phyloP scores from a whole-genome alignment of 805 yeast species.

The Pichia scutulata region DNA sequence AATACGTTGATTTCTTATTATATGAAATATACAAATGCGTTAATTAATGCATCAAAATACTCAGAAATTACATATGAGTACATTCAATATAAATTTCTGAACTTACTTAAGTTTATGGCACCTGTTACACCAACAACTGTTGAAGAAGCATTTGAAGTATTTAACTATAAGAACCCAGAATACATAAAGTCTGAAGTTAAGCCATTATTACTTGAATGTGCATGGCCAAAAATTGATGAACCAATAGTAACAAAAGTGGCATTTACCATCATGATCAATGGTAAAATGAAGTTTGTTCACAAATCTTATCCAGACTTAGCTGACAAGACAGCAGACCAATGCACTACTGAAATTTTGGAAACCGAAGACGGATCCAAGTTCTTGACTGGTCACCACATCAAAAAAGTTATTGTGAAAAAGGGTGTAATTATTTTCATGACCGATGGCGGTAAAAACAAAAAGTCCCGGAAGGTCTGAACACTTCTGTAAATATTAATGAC shows the following conservation, averaged over 20 bases:
- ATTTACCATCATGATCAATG: constrained; percentile 65
- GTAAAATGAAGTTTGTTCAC: constrained; percentile 50
- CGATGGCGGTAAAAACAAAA: not conserved
- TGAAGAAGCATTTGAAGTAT: constrained; percentile 72
- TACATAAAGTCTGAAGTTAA: constrained; percentile 6
- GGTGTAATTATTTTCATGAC: constrained; percentile 21
- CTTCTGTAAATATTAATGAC: not conserved
- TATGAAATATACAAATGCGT: constrained; percentile 68
- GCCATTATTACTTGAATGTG: constrained; percentile 42
- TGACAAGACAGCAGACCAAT: constrained; percentile 25
- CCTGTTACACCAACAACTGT: constrained; percentile 79
- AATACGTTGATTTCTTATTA: constrained; percentile 85
- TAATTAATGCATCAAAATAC: constrained; percentile 40
- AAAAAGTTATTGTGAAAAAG: constrained; percentile 47
- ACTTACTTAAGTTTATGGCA: constrained; percentile 54
- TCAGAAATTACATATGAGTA: constrained; percentile 20
- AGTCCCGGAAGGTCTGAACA: not conserved
- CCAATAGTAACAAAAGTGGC: constrained; percentile 30
- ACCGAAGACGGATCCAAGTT: constrained; percentile 35
- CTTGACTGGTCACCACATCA: constrained; percentile 35
- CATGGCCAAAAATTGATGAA: constrained; percentile 56
- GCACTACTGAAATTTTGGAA: constrained; percentile 30
- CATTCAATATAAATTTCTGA: constrained; percentile 29
- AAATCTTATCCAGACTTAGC: constrained; percentile 29
- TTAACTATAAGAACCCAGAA: constrained; percentile 23